Evolutionary conservation across 768 basidiomycete genomes (phyloP).

Genomic region (Podaxis sp.): DNA sequence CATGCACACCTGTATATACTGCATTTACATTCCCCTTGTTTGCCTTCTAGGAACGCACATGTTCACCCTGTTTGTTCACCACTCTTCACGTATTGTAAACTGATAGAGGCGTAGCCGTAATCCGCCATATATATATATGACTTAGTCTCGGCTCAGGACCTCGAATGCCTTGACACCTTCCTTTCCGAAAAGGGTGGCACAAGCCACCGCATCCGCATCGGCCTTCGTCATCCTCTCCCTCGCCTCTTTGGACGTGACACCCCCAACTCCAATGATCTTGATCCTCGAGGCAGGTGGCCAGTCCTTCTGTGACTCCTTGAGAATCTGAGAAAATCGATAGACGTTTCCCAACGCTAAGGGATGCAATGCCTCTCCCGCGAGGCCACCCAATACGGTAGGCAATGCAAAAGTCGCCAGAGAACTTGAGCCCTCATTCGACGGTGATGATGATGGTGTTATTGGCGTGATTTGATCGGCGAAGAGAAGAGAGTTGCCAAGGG

Average conservation of each 20-base stretch:
- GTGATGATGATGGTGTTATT: not conserved
- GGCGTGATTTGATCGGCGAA: slow-evolving; percentile 54
- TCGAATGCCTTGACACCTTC: slow-evolving; percentile 56
- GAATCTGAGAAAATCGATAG: slow-evolving; percentile 53
- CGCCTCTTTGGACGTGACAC: slow-evolving; percentile 63
- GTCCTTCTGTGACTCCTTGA: slow-evolving; percentile 29
- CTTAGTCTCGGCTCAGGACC: slow-evolving; percentile 25
- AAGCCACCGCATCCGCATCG: slow-evolving; percentile 72
- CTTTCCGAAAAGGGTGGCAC: slow-evolving; percentile 52
- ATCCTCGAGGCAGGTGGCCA: slow-evolving; percentile 35
- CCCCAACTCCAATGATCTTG: slow-evolving; percentile 78
- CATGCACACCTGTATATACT: not conserved
- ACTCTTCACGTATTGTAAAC: slow-evolving; percentile 7
- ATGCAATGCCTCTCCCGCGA: slow-evolving; percentile 78
- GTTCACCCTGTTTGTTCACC: not conserved
- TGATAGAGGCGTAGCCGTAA: not conserved
- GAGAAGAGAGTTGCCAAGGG: slow-evolving; percentile 67
- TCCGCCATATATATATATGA: slow-evolving; percentile 1
- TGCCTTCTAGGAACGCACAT: not conserved
- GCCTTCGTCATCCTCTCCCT: slow-evolving; percentile 69
- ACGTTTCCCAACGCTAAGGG: slow-evolving; percentile 80
- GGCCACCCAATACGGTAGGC: slow-evolving; percentile 64
- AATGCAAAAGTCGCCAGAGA: slow-evolving; percentile 47
- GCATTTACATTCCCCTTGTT: slow-evolving; percentile 7
- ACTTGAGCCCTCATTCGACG: slow-evolving; percentile 4